A percentile compares a stretch with the other conserved stretches of the same genome.
Evolutionary conservation across 2,329 filamentous ascomycete species (phyloP).

Genomic region (Ascosphaera aggregata): DNA sequence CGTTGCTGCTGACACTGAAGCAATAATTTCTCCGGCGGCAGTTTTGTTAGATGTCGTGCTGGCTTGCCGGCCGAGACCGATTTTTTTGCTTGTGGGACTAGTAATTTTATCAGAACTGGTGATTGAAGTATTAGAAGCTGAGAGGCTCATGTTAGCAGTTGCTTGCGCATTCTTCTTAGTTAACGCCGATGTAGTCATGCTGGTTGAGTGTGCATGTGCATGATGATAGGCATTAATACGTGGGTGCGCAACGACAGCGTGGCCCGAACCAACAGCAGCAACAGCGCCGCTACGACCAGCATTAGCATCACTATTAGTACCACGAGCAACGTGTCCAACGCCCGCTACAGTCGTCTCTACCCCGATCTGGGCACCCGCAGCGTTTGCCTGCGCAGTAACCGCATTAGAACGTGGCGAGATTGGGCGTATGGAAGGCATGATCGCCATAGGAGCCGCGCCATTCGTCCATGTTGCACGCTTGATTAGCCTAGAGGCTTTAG

Average conservation of each 20-base stretch:
- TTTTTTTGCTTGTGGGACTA: neutral
- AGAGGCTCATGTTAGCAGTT: neutral
- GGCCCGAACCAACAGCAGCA: neutral
- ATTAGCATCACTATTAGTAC: neutral
- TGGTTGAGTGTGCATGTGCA: neutral
- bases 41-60: neutral
- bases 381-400: slow-evolving; percentile 70
- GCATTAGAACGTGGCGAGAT: slow-evolving; percentile 93
- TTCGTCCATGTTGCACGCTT: slow-evolving; percentile 93
- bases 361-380: slow-evolving; percentile 8
- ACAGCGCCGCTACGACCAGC: neutral
- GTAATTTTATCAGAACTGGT: neutral
- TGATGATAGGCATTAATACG: neutral
- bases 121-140: neutral
- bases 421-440: slow-evolving; percentile 78
- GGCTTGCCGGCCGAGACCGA: neutral
- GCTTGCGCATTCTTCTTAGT: too few species aligned
- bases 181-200: neutral
- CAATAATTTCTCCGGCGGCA: neutral
- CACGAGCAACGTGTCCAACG: neutral
- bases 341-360: neutral
- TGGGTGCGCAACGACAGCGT: too few species aligned
- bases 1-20: neutral
- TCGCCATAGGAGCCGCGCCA: slow-evolving; percentile 67
- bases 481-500: slow-evolving; percentile 30